Base-by-base conservation (phyloP, 2,329 filamentous ascomycete genomes). In the Hypoxylon rubiginosum region DNA sequence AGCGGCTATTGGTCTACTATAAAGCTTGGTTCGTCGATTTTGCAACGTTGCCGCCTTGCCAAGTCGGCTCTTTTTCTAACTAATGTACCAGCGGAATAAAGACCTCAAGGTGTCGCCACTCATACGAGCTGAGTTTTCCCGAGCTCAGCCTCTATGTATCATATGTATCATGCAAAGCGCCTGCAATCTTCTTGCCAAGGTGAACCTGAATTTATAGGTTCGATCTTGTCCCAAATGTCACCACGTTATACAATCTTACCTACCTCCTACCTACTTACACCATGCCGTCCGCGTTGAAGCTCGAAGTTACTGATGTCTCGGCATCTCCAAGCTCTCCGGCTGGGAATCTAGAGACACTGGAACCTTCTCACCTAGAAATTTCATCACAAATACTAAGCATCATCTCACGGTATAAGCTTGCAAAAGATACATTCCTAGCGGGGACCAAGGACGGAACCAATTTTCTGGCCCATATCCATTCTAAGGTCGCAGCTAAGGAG, bases 381-480 rank as follows among this genome's bases (percentile, higher is more conserved):
- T 36, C 70, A 11, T 80, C 4, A 69, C 75, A 71, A 9, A 79
- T 84, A 6, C 71, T 83, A 1, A 71, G 74, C n/a, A 73, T 83
- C 41, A 79, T 84, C 21, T 74, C 75, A 11, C 73, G 79, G 6
- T 83, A 83, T 71, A 77, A 77, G 5, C 71, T 82, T 11, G 61
- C 72, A 0, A 64, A 70, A 0, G 65, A 68, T 6, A 55, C 65
- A 0, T 61, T 69, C 13, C 58, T 67, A 6, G 72, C 73, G 4
- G 74, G 76, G 1, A 75, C 77, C 58, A 58, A 62, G 15, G 75
- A 81, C 34, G 79, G 77, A 8, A 71, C 81, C 6, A 79, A 77
- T 24, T 83, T 83, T 49, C 74, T 83, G 1, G 76, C 79, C 6
- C 74, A 81, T 7, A 80, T 83, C 15, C 79, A 79, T 57, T 74